A percentile compares a stretch with the other conserved stretches of the same genome.
phyloP scores from a whole-genome alignment of 345 rosid genomes.

The Dimocarpus longan region DNA sequence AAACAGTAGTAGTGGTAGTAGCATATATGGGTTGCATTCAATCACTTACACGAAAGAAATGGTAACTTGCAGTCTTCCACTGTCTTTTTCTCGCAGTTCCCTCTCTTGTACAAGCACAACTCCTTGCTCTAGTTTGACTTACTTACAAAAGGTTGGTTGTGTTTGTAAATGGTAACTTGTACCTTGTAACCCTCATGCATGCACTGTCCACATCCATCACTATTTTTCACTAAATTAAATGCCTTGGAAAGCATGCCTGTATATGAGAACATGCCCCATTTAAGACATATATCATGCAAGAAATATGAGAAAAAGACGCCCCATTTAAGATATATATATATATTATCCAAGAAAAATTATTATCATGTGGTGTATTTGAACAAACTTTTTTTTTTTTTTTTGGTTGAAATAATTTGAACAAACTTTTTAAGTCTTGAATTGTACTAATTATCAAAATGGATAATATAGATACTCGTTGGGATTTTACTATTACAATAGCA shows the following conservation, averaged over 20 bases:
- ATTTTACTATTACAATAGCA: too few species aligned
- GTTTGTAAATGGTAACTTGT: background rate
- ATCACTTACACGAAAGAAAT: constrained; percentile 16
- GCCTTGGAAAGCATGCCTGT: background rate
- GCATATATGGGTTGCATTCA: constrained; percentile 17
- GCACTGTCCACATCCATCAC: background rate
- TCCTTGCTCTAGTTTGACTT: background rate
- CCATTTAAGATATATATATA: too few species aligned
- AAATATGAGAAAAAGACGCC: too few species aligned
- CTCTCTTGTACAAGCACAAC: constrained; percentile 31
- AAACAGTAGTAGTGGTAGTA: background rate
- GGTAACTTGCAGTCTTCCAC: constrained; percentile 26
- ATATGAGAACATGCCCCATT: too few species aligned
- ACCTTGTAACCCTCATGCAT: background rate
- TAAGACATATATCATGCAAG: too few species aligned
- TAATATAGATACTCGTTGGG: too few species aligned
- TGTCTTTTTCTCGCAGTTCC: constrained; percentile 42
- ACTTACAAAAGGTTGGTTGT: background rate
- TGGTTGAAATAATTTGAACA: too few species aligned
- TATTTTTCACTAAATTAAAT: background rate
- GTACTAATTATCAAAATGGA: too few species aligned
- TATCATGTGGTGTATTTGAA: too few species aligned
- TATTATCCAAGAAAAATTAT: too few species aligned
- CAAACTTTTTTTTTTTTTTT: too few species aligned
- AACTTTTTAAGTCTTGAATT: too few species aligned